Conservation (phyloP, 257 asterid genomes). For the Echium plantagineum region DNA sequence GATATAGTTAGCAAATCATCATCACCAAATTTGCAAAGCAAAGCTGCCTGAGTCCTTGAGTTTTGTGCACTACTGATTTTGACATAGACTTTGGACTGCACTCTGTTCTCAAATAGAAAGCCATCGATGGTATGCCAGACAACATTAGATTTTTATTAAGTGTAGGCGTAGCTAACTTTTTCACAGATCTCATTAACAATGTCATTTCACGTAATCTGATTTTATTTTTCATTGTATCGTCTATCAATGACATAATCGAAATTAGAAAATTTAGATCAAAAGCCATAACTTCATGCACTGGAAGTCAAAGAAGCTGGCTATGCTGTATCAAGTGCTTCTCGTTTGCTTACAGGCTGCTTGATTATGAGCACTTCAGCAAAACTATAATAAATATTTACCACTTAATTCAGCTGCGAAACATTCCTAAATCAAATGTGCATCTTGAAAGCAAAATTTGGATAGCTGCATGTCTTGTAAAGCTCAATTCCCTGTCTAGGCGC, state of each 20-base stretch:
- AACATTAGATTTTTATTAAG: neutral
- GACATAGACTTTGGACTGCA: slow-evolving; percentile 53
- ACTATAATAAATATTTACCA: slow-evolving; percentile 18
- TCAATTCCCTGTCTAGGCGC: slow-evolving; percentile 29
- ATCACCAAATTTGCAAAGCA: slow-evolving; percentile 49
- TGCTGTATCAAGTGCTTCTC: slow-evolving; percentile 60
- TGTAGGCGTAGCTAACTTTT: too few species aligned
- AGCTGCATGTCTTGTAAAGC: slow-evolving; percentile 74
- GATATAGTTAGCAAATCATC: too few species aligned
- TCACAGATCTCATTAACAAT: too few species aligned
- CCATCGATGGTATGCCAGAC: slow-evolving; percentile 36
- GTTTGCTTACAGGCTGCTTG: slow-evolving; percentile 52
- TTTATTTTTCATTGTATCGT: neutral
- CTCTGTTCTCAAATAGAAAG: slow-evolving; percentile 44
- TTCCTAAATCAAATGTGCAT: slow-evolving; percentile 44
- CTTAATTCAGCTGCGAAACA: slow-evolving; percentile 41
- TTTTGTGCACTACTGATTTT: slow-evolving; percentile 27
- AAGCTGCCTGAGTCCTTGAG: slow-evolving; percentile 72
- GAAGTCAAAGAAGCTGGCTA: slow-evolving; percentile 66
- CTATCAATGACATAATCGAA: slow-evolving; percentile 22
- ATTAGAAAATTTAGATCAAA: slow-evolving; percentile 16
- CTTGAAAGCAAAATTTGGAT: slow-evolving; percentile 60
- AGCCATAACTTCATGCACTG: slow-evolving; percentile 36
- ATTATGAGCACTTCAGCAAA: slow-evolving; percentile 25
- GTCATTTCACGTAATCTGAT: too few species aligned